A percentile compares a stretch with the other conserved stretches of the same genome.
Conservation (phyloP, 1,139 yeast genomes). For the Sugiyamaella xylanicola region DNA sequence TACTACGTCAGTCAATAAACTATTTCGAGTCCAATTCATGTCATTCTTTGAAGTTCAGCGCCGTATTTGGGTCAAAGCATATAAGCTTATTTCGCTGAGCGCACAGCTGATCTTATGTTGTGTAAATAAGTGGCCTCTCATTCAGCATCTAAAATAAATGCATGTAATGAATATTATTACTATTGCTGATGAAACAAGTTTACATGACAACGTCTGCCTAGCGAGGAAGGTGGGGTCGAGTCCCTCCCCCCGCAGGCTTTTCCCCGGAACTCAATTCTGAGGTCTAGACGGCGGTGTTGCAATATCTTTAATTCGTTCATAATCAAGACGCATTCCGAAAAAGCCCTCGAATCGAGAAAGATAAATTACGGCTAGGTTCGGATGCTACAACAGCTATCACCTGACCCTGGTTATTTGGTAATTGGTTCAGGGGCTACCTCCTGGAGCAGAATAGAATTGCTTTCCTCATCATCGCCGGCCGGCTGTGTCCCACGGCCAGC, state of each 20-base stretch:
- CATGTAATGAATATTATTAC: background rate
- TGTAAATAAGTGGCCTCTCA: background rate
- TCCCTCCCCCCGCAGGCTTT: too few relatives aligned
- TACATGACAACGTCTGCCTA: background rate
- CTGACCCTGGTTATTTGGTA: too few relatives aligned
- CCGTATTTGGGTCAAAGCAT: too few relatives aligned
- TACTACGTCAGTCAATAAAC: background rate
- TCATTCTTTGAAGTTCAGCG: too few relatives aligned
- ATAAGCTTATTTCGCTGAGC: background rate
- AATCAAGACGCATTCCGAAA: too few relatives aligned
- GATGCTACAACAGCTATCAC: too few relatives aligned
- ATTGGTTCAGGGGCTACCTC: slow-evolving; percentile 32
- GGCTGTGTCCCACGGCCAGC: slow-evolving; percentile 8
- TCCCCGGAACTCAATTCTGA: too few relatives aligned
- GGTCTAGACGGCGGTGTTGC: too few relatives aligned
- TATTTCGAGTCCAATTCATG: background rate
- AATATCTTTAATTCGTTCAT: too few relatives aligned
- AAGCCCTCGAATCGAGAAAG: too few relatives aligned
- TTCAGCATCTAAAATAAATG: background rate
- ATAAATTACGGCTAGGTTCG: too few relatives aligned
- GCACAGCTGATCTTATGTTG: background rate
- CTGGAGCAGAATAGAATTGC: slow-evolving; percentile 24
- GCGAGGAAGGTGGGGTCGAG: too few relatives aligned
- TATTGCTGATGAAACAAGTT: background rate
- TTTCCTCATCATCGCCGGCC: slow-evolving; percentile 18